Conservation (phyloP, 148 eudicot genomes). For the Polygonum maritimum region DNA sequence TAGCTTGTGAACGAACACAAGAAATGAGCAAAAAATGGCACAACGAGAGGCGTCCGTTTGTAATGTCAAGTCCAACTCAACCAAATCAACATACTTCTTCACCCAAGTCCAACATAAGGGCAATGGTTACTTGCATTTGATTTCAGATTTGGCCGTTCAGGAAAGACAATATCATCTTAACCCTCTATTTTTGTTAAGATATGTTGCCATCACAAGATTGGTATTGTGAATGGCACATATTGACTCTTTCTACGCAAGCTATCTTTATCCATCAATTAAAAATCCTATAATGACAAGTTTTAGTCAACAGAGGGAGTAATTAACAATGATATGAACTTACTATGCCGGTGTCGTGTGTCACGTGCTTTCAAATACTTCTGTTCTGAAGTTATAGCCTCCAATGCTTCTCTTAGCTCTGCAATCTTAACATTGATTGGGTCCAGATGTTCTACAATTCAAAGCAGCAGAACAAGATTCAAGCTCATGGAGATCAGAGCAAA, state of each 20-base stretch:
- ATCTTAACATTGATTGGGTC: constrained; percentile 12
- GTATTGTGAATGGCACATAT: too few species aligned
- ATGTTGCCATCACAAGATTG: too few species aligned
- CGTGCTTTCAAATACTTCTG: constrained; percentile 12
- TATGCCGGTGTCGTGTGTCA: neutral
- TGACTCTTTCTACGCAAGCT: too few species aligned
- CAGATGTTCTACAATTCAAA: neutral
- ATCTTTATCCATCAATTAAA: too few species aligned
- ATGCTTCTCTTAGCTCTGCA: constrained; percentile 10
- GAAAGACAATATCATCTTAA: too few species aligned
- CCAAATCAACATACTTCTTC: neutral
- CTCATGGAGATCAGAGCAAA: neutral
- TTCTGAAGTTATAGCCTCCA: constrained; percentile 4
- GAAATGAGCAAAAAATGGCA: neutral
- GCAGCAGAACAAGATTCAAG: neutral
- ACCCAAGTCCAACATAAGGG: neutral
- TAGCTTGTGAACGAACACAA: neutral
- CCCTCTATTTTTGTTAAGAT: too few species aligned
- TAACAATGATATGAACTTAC: neutral
- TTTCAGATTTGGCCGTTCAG: neutral
- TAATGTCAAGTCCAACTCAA: neutral
- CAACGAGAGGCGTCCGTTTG: neutral
- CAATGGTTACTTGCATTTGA: neutral
- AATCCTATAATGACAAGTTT: too few species aligned
- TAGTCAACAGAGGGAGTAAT: too few species aligned